phyloP scores from a whole-genome alignment of 495 filamentous ascomycete species.

The Thermothielavioides terrestris region DNA sequence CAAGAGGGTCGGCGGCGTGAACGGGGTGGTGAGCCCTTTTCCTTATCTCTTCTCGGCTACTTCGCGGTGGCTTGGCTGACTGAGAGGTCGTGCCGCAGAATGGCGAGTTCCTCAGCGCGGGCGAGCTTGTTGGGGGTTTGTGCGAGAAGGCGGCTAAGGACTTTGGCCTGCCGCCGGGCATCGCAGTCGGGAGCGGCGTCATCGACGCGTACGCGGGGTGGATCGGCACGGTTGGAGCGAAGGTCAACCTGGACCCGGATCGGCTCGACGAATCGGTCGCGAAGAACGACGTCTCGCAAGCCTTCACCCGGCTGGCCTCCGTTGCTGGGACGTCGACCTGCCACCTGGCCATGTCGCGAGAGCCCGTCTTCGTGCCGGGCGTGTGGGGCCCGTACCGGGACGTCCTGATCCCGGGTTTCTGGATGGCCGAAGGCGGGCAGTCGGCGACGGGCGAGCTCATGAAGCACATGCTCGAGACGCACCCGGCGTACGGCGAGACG shows the following conservation, averaged over 20 bases:
- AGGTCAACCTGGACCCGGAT: slow-evolving; percentile 61
- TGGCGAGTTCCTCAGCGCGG: slow-evolving; percentile 79
- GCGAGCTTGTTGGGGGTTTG: slow-evolving; percentile 77
- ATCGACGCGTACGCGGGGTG: slow-evolving; percentile 98
- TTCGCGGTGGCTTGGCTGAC: slow-evolving; percentile 10
- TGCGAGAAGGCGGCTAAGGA: slow-evolving; percentile 75
- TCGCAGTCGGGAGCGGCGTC: slow-evolving; percentile 88
- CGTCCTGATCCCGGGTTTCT: slow-evolving; percentile 79
- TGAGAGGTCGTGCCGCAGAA: slow-evolving; percentile 48
- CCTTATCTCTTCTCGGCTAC: background rate
- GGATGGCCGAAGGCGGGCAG: slow-evolving; percentile 96
- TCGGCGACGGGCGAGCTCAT: slow-evolving; percentile 90
- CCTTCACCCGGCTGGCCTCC: slow-evolving; percentile 88
- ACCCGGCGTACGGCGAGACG: slow-evolving; percentile 76
- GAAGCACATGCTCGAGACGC: slow-evolving; percentile 87
- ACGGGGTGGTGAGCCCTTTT: slow-evolving; percentile 69
- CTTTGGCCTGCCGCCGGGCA: slow-evolving; percentile 77
- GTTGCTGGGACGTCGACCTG: slow-evolving; percentile 96
- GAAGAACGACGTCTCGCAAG: slow-evolving; percentile 75
- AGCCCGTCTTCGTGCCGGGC: slow-evolving; percentile 83
- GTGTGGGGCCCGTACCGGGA: slow-evolving; percentile 97
- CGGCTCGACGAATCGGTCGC: slow-evolving; percentile 50
- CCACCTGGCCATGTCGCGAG: slow-evolving; percentile 87
- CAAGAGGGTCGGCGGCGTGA: slow-evolving; percentile 83
- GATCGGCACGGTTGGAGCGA: slow-evolving; percentile 97